Percentiles rank a stretch among this genome's conserved stretches.
phyloP scores from a whole-genome alignment of 2,329 filamentous ascomycete species.

The Ophiostoma australiae region DNA sequence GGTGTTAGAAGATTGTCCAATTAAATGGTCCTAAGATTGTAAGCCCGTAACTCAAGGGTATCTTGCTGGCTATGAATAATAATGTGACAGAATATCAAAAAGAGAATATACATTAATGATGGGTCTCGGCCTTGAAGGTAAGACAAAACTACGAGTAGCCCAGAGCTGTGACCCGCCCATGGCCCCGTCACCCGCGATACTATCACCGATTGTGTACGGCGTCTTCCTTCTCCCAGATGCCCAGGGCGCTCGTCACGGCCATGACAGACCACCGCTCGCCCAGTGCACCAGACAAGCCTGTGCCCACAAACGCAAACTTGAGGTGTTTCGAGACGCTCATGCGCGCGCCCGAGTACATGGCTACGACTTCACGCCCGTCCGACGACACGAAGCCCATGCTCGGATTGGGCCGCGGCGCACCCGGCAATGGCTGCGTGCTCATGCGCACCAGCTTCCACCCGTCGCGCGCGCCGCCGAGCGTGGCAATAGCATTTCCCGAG shows the following conservation, averaged over 20 bases:
- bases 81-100: neutral
- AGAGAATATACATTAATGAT: neutral
- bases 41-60: neutral
- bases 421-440: constrained; percentile 23
- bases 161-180: neutral
- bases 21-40: neutral
- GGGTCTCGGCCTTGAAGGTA: neutral
- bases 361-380: constrained; percentile 42
- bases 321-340: constrained; percentile 36
- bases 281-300: constrained; percentile 37
- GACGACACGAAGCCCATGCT: constrained; percentile 29
- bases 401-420: constrained; percentile 25
- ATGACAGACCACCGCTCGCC: constrained; percentile 43
- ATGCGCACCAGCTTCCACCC: constrained; percentile 44
- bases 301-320: constrained; percentile 40
- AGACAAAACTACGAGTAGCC: neutral
- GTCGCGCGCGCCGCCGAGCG: constrained; percentile 32
- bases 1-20: neutral
- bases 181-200: neutral
- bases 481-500: constrained; percentile 35
- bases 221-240: constrained; percentile 32
- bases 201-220: constrained; percentile 18
- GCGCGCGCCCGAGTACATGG: constrained; percentile 36
- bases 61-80: neutral
- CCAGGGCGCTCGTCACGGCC: constrained; percentile 39